A percentile compares a stretch with the other conserved stretches of the same genome.
phyloP scores from a whole-genome alignment of 2,329 filamentous ascomycete species.

The Trichoderma sp. region DNA sequence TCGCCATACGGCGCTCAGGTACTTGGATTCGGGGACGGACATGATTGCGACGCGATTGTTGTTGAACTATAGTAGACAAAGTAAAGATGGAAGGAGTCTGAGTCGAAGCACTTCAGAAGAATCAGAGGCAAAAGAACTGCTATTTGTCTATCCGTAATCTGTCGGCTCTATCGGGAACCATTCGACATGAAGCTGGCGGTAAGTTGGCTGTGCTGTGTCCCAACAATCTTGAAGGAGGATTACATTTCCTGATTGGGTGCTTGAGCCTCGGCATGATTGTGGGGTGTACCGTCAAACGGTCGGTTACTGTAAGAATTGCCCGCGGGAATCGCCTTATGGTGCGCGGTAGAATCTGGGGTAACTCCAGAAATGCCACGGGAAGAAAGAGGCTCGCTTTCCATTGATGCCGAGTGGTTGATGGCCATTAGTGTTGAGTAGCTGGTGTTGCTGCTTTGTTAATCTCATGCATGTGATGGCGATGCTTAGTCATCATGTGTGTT shows the following conservation, averaged over 20 bases:
- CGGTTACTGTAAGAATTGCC: not conserved
- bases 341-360: slow-evolving; percentile 14
- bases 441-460: not conserved
- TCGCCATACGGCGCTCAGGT: slow-evolving; percentile 81
- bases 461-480: not conserved
- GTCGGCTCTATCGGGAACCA: not conserved
- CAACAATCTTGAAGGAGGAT: not conserved
- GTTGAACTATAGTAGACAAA: not conserved
- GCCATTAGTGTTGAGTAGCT: not conserved
- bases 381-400: not conserved
- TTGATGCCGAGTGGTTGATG: slow-evolving; percentile 1
- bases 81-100: not conserved
- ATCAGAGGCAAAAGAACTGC: not conserved
- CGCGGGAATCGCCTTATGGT: not conserved
- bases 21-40: slow-evolving; percentile 72
- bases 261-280: not conserved
- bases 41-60: slow-evolving; percentile 47
- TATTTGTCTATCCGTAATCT: not conserved
- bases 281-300: not conserved
- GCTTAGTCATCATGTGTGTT: not conserved
- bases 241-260: not conserved
- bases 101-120: not conserved
- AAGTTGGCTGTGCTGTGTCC: not conserved
- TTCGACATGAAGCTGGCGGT: not conserved
- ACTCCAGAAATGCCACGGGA: not conserved